Base-by-base conservation (phyloP, 139 green algal genomes). In the Mesotaenium endlicherianum region DNA sequence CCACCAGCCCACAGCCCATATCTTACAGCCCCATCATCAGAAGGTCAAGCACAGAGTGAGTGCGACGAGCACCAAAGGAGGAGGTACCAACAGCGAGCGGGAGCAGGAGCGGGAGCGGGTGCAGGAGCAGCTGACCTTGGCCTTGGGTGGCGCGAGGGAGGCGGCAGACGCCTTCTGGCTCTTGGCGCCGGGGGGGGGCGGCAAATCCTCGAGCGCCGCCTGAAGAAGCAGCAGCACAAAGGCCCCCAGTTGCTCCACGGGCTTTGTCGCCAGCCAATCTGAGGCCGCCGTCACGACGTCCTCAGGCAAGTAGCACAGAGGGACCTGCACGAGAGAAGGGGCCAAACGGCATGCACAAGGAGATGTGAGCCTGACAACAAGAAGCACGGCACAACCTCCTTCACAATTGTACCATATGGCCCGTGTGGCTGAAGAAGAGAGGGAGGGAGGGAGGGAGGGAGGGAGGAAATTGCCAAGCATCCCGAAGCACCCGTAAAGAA, bases 171-270 rank as follows among this genome's bases (percentile, higher is more conserved):
- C 30, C 71, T 30, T 71, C 31, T 34, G 31, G 16, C 26, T 38
- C 60, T 72, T 72, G 60, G 31, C 60, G 34, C 26, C 60, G 11
- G n/a, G n/a, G n/a, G n/a, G n/a, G n/a, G 60, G 60, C 0, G 42
- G 31, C n/a, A 80, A 26, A 45, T 85, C 78, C 50, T 85, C 78
- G 11, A 85, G 31, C 31, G 40, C 41, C 0, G 67, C 76, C 8
- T 40, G n/a, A 16, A 85, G 16, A 76, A 85, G 78, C 20, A 68
- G 31, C n/a, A 85, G 36, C 42, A 68, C 14, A 67, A 85, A 85
- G n/a, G 85, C 84, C 26, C n/a, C 69, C 38, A 85, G 69, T 31
- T 85, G 69, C 36, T 80, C 68, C 0, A 40, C 42, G 84, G 78
- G 78, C 43, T 81, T 30, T 34, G 34, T 26, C 34, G 39, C 38